These are phyloP conservation scores for Fusarium acutatum DNA, from an alignment of 2,329 filamentous ascomycete species.

Conservation along the genomic window DNA sequence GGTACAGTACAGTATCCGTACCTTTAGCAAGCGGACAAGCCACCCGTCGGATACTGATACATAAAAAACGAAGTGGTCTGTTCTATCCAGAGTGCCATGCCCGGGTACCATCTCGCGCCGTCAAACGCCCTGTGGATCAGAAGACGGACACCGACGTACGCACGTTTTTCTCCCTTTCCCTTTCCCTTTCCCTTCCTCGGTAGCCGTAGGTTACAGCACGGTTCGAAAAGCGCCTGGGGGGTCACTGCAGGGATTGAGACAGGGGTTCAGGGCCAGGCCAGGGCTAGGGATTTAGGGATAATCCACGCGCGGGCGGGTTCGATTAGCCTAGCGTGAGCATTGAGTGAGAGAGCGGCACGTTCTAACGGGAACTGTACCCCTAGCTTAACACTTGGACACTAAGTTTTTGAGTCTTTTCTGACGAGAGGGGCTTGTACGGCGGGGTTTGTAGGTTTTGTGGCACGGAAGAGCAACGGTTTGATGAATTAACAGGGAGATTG, in stretches of 20 bases:
- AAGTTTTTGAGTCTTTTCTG: slow-evolving; percentile 1
- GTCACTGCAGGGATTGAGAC: slow-evolving; percentile 30
- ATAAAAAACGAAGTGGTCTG: not conserved
- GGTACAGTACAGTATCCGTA: not conserved
- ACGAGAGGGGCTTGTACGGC: not conserved
- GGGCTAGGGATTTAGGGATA: slow-evolving; percentile 28
- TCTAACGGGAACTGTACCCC: slow-evolving; percentile 19
- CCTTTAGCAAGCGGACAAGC: slow-evolving; percentile 8
- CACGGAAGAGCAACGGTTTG: not conserved
- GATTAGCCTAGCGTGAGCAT: slow-evolving; percentile 19
- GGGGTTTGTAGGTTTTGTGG: slow-evolving; percentile 1
- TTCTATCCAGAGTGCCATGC: not conserved
- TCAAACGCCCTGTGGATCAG: slow-evolving; percentile 32
- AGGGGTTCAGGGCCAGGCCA: slow-evolving; percentile 2
- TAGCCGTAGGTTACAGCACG: not conserved
- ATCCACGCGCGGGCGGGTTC: slow-evolving; percentile 25
- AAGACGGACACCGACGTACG: slow-evolving; percentile 23
- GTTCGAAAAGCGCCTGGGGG: not conserved
- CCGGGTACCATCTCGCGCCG: slow-evolving; percentile 20
- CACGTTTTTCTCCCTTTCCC: not conserved
- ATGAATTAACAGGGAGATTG: not conserved
- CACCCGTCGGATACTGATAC: slow-evolving; percentile 23
- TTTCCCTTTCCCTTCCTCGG: slow-evolving; percentile 3
- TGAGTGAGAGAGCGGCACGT: not conserved
- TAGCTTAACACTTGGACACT: not conserved